Evolutionary conservation across 164 flowering plant species (phyloP).

Genomic region (Pachysandra terminalis): DNA sequence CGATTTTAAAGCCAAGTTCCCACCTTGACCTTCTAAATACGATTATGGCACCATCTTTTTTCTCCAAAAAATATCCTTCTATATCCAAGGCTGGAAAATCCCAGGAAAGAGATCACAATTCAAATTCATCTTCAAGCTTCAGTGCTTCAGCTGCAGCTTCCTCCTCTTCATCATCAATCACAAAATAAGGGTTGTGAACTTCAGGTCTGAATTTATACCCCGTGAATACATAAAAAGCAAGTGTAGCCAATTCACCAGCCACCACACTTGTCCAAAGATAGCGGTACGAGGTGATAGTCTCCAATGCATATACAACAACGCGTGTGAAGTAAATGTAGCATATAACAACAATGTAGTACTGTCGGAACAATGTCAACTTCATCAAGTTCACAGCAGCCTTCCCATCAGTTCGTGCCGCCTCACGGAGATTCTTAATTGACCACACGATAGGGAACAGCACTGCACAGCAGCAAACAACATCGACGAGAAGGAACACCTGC

Average conservation of each 20-base stretch:
- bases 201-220: slow-evolving; percentile 6
- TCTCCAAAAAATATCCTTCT: neutral
- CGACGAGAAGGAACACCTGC: slow-evolving; percentile 11
- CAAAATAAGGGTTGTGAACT: slow-evolving; percentile 5
- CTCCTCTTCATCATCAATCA: slow-evolving; percentile 10
- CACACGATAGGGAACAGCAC: slow-evolving; percentile 11
- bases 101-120: neutral
- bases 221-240: slow-evolving; percentile 9
- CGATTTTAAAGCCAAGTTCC: neutral
- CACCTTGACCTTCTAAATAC: slow-evolving; percentile 4
- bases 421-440: slow-evolving; percentile 8
- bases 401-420: slow-evolving; percentile 11
- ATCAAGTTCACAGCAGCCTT: slow-evolving; percentile 13
- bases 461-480: slow-evolving; percentile 13
- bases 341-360: slow-evolving; percentile 10
- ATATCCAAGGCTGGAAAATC: neutral
- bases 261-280: slow-evolving; percentile 7
- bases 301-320: slow-evolving; percentile 8
- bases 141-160: slow-evolving; percentile 10
- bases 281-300: slow-evolving; percentile 6
- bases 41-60: neutral
- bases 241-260: slow-evolving; percentile 11
- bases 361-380: slow-evolving; percentile 6
- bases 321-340: slow-evolving; percentile 10
- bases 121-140: slow-evolving; percentile 12